Base-by-base conservation (phyloP, 805 yeast genomes). In the Candida germanica region DNA sequence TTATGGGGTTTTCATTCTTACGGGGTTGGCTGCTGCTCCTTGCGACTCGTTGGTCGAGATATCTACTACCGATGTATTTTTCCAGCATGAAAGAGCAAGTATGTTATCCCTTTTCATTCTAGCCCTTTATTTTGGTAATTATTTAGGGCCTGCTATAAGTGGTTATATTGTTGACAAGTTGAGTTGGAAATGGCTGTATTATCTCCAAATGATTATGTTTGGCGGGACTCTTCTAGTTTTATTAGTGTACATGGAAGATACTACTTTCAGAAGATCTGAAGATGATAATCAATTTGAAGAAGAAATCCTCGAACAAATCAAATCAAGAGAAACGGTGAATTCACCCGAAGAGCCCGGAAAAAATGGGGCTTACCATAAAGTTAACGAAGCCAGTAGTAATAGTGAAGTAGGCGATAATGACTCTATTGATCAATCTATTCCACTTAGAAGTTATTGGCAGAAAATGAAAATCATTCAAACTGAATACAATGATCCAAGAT, bases 41-140 rank as follows among this genome's bases (percentile, higher is more conserved):
- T 61, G 66, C 8, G 73, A 69, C 42, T 69, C 76, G 4, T 65
- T 71, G 46, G 73, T 69, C 9, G 76, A 67, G 38, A 57, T 69
- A 6, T 59, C 72, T 13, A 53, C 73, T 17, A 63, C 72, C 19
- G 64, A 65, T 34, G 64, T 71, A 2, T 70, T 69, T 46, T 71
- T 67, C 48, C 65, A 65, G 35, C 75, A 70, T 46, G 63, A 56
- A 50, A 56, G 62, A 50, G 68, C 61, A 31, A 65, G 49, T 28
- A 61, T 43, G 39, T 59, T 51, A 44, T 48, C 61, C 5, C 45
- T 48, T 35, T 38, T 61, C 18, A 47, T 70, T 5, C 56, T 71
- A 37, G 71, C 73, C 2, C 52, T 70, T n/a, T 70, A 67, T 43
- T 56, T 61, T 20, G 75, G 75, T 22, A 54, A 62, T 20, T 58